Conservation (phyloP, 352 stramenopile species). For the Pythium dissotocum region DNA sequence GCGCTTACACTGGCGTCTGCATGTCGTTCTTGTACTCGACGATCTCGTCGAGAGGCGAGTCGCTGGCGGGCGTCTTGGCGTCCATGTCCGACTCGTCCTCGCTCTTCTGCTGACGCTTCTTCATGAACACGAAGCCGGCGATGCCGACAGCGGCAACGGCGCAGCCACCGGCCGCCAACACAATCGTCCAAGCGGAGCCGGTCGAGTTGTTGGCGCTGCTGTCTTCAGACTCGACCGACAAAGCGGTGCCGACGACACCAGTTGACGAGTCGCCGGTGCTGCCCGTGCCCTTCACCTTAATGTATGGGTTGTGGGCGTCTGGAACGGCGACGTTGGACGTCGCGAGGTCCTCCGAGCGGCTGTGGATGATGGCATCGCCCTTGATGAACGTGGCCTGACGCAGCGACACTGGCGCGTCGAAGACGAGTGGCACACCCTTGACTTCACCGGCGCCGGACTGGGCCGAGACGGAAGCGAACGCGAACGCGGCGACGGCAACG, state of each 20-base stretch:
- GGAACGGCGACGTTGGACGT: constrained; percentile 24
- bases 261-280: neutral
- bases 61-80: constrained; percentile 14
- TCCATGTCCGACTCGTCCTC: constrained; percentile 1
- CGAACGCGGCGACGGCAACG: constrained; percentile 33
- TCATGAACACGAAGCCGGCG: constrained; percentile 40
- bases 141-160: constrained; percentile 43
- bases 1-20: constrained; percentile 33
- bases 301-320: constrained; percentile 24
- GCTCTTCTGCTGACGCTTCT: constrained; percentile 39
- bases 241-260: constrained; percentile 21
- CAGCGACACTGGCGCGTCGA: constrained; percentile 7
- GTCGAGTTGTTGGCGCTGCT: neutral
- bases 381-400: constrained; percentile 15
- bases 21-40: constrained; percentile 41
- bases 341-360: constrained; percentile 24
- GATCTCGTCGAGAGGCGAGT: constrained; percentile 21
- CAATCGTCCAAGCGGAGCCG: neutral
- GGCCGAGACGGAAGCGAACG: constrained; percentile 26
- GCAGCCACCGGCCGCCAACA: constrained; percentile 37
- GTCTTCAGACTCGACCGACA: constrained; percentile 26
- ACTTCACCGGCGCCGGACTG: constrained; percentile 1
- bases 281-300: constrained; percentile 18
- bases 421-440: constrained; percentile 23
- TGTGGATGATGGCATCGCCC: constrained; percentile 26